A percentile compares a stretch with the other conserved stretches of the same genome.
Evolutionary conservation across 805 yeast species (phyloP).

Genomic region (Candida hungchunana): DNA sequence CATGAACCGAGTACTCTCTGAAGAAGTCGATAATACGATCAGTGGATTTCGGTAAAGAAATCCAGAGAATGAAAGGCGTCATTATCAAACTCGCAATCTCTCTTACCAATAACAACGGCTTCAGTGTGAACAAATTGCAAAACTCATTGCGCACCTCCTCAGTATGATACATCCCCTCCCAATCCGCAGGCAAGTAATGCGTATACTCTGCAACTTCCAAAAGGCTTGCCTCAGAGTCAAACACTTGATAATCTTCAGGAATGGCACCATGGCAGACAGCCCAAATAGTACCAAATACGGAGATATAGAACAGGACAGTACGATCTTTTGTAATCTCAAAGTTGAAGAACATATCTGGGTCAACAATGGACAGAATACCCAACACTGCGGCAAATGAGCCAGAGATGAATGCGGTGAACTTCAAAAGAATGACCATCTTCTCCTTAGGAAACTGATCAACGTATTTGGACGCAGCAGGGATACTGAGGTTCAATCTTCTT

Average conservation of each 20-base stretch:
- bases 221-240: constrained; percentile 89
- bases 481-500: constrained; percentile 70
- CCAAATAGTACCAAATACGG: constrained; percentile 83
- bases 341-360: constrained; percentile 86
- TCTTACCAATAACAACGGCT: constrained; percentile 62
- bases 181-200: constrained; percentile 80
- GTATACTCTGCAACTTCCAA: constrained; percentile 79
- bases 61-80: constrained; percentile 89
- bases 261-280: constrained; percentile 75
- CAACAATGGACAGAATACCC: constrained; percentile 70
- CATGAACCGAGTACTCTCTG: constrained; percentile 82
- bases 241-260: constrained; percentile 63
- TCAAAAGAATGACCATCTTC: constrained; percentile 47
- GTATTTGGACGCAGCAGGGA: constrained; percentile 75
- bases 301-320: constrained; percentile 82
- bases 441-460: constrained; percentile 92
- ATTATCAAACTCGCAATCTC: constrained; percentile 79
- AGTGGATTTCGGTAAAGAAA: constrained; percentile 66
- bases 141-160: constrained; percentile 82
- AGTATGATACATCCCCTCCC: constrained; percentile 85
- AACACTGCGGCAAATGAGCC: constrained; percentile 90
- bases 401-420: constrained; percentile 66
- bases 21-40: constrained; percentile 85
- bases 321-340: constrained; percentile 81
- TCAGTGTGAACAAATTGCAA: constrained; percentile 70